Conservation (phyloP, 78 protist genomes). For the Dictyostelium intermedium region DNA sequence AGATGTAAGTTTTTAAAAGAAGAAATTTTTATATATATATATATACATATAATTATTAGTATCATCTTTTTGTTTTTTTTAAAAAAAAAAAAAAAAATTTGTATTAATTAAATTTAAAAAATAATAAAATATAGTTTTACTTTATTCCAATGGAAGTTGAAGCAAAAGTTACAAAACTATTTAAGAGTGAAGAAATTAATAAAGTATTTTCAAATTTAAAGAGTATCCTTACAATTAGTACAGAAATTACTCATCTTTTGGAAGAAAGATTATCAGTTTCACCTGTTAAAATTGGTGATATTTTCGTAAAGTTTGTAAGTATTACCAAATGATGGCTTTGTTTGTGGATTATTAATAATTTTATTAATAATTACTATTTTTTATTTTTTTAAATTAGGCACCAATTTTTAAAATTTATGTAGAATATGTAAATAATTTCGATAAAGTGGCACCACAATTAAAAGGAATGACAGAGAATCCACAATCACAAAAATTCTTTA, state of each 20-base stretch:
- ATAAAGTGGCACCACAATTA: constrained; percentile 23
- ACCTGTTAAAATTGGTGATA: constrained; percentile 64
- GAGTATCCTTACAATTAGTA: constrained; percentile 30
- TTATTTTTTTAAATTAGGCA: not conserved
- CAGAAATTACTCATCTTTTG: constrained; percentile 16
- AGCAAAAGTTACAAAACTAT: constrained; percentile 61
- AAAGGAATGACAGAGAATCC: constrained; percentile 34
- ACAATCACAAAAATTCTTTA: constrained; percentile 19
- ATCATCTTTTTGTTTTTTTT: not conserved
- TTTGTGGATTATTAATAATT: not conserved
- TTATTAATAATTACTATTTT: not conserved
- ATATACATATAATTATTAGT: too few relatives aligned
- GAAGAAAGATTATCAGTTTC: constrained; percentile 6
- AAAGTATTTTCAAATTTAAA: constrained; percentile 58
- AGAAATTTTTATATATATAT: not conserved
- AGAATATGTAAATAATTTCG: constrained; percentile 71
- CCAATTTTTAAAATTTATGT: constrained; percentile 72
- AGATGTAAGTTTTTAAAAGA: constrained; percentile 20
- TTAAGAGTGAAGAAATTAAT: constrained; percentile 51
- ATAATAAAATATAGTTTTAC: constrained; percentile 12
- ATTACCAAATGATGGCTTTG: too few relatives aligned
- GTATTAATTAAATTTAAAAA: not conserved
- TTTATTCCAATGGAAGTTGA: constrained; percentile 77
- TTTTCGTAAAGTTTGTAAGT: constrained; percentile 62
- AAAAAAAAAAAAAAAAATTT: not conserved